Evolutionary conservation across 2,329 filamentous ascomycete genomes (phyloP).

Genomic region (Scytalidium lignicola): DNA sequence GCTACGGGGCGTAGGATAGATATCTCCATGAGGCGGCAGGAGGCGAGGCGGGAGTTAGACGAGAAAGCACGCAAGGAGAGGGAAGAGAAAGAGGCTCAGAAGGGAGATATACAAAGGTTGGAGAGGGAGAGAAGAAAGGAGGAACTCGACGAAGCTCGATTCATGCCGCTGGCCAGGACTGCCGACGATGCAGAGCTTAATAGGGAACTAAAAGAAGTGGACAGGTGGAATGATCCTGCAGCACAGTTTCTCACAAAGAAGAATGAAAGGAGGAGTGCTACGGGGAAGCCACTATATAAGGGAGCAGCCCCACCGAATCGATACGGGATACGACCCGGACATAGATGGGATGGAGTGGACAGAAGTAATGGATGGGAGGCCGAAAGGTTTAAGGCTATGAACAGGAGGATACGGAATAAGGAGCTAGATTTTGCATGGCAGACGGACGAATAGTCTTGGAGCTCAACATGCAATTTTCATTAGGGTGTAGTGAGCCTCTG

Average conservation of each 20-base stretch:
- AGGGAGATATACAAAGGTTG: constrained; percentile 78
- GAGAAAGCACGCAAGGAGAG: constrained; percentile 61
- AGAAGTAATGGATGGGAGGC: constrained; percentile 89
- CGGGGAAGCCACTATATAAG: constrained; percentile 52
- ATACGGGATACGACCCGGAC: constrained; percentile 87
- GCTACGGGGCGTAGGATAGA: constrained; percentile 94
- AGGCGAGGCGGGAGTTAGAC: constrained; percentile 74
- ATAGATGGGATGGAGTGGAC: constrained; percentile 96
- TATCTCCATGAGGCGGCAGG: constrained; percentile 81
- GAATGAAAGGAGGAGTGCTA: constrained; percentile 26
- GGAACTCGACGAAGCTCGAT: constrained; percentile 72
- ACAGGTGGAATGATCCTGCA: constrained; percentile 93
- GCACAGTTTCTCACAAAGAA: constrained; percentile 65
- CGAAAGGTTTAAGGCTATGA: constrained; percentile 85
- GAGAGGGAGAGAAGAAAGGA: constrained; percentile 61
- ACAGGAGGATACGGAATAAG: constrained; percentile 69
- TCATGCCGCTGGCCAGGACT: constrained; percentile 72
- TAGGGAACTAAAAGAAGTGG: constrained; percentile 66
- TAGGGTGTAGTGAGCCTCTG: neutral
- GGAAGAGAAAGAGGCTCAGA: constrained; percentile 63
- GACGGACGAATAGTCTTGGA: constrained; percentile 68
- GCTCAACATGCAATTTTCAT: constrained; percentile 4
- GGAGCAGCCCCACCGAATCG: constrained; percentile 83
- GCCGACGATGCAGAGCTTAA: constrained; percentile 89
- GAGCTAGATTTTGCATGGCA: constrained; percentile 90